Base-by-base conservation (phyloP, 352 stramenopile species). In the Pythium sukuiense region DNA sequence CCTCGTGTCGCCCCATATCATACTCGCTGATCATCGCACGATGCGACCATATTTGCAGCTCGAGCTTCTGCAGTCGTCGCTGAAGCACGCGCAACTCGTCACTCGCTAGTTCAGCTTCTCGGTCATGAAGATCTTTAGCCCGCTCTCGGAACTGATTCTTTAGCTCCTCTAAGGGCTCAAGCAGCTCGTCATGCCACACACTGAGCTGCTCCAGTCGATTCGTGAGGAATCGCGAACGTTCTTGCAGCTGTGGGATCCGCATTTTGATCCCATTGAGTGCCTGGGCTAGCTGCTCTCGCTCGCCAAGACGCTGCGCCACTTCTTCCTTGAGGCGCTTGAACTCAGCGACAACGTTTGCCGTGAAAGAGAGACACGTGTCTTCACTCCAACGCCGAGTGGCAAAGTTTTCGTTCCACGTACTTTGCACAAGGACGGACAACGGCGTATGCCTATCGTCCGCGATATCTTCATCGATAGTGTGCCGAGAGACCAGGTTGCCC, bases 11-110 rank as follows among this genome's bases (percentile, higher is more conserved):
- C 5, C 54, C 59, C 3, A 73, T 41, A 18, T 73, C 61, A 37
- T 69, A 73, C 43, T 73, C 66, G 6, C 55, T 29, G 18, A 61
- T 56, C 37, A 65, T 65, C 6, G 60, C n/a, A 32, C 27, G 30
- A n/a, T 69, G 55, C 1, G 60, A 61, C 66, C 66, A 73, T n/a
- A 69, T 53, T n/a, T 61, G 45, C 13, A 14, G 33, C 30, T 65
- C 61, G 3, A 69, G 29, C 39, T 69, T 73, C 29, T 54, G 35
- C 1, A 57, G 11, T 35, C 29, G 33, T 16, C 60, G 20, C 30
- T 65, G 54, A 20, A 71, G 57, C 8, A 41, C 14, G 2, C 65
- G 49, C 2, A 63, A 11, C n/a, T 65, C 65, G 27, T 71, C 65
- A 16, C 26, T 45, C 1, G 39, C 11, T 26, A 66, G 39, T 18